Base-by-base conservation (phyloP, 1,284 basidiomycete genomes). In the Apiotrichum montevideense region DNA sequence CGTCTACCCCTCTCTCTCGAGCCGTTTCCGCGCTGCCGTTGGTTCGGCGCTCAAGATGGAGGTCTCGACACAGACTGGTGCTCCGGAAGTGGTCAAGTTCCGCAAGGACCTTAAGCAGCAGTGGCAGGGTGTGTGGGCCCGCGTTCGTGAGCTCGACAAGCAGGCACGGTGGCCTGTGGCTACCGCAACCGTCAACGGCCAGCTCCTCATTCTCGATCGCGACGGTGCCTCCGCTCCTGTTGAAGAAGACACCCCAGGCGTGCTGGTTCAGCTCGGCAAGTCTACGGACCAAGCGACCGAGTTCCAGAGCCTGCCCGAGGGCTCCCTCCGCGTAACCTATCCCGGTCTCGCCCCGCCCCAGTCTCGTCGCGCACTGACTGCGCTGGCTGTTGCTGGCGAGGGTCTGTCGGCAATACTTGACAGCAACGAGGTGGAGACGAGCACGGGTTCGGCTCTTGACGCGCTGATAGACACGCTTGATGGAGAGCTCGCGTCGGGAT, bases 71-170 rank as follows among this genome's bases (percentile, higher is more conserved):
- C 84, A 85, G 60, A 92, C 88, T 0, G 92, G 91, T 9, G 85
- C 86, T 21, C 80, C 85, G 41, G 84, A 88, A 59, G 81, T 91
- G 64, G 84, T 84, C 49, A 84, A 84, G 53, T 93, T 89, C 71
- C 87, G 88, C 83, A 87, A 84, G 65, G 84, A 86, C 0, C 77
- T 94, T 62, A 93, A 90, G 72, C 79, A 88, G 42, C 90, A 96
- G 66, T 96, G 92, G 90, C 87, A 95, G 67, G 89, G 91, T 2
- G 90, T 95, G 68, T 85, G 94, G 62, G 87, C 92, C 11, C 82
- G 89, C 44, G 90, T 89, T 66, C 84, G 88, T 56, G 90, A 93
- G 66, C 80, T 91, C 11, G 90, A 95, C 74, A 84, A 87, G 48
- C 85, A 85, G 63, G 88, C 87, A 29, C 82, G 90, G 46, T 89